Base-by-base conservation (phyloP, 768 basidiomycete genomes). In the Favolaschia claudopus region DNA sequence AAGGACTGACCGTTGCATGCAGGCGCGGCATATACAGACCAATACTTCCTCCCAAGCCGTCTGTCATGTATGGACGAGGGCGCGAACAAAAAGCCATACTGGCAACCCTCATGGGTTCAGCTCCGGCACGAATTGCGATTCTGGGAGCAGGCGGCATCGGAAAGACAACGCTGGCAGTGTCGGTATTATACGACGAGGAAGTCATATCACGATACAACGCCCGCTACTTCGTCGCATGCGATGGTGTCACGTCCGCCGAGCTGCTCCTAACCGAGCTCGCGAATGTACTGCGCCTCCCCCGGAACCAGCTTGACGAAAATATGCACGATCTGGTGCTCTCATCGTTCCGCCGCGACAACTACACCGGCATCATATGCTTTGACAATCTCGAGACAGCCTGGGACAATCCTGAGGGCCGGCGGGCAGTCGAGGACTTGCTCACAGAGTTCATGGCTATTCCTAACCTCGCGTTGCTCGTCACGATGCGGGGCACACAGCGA, bases 221-320 rank as follows among this genome's bases (percentile, higher is more conserved):
- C 5, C 60, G 63, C 24, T 65, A 61, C 22, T 65, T 65, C 37
- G 63, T 65, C 24, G 58, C 63, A 3, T 65, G 63, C 36, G 63
- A 65, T 28, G 63, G 63, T 32, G 60, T 65, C 17, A 65, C 60
- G 3, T 65, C 63, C 3, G 55, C 60, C 27, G 63, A 65, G 36
- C 59, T 65, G 12, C 59, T 65, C 34, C 55, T 65, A 5, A 61
- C 60, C n/a, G 60, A 65, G 48, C 63, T 65, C 27, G 63, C 63
- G 13, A 65, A 60, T 27, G 63, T 65, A 14, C 59, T 61, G 27
- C 58, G 63, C 4, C 49, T 65, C 19, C 60, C 63, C 29, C 58
- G 59, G 10, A 51, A 65, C 19, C 55, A 60, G 37, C 63, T 60
- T 14, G 63, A 61, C 56, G 59, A 65, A 20, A 60, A 65, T 32